These are phyloP conservation scores for Lichina pygmaea DNA, from an alignment of 495 filamentous ascomycete species.

Conservation along the genomic window DNA sequence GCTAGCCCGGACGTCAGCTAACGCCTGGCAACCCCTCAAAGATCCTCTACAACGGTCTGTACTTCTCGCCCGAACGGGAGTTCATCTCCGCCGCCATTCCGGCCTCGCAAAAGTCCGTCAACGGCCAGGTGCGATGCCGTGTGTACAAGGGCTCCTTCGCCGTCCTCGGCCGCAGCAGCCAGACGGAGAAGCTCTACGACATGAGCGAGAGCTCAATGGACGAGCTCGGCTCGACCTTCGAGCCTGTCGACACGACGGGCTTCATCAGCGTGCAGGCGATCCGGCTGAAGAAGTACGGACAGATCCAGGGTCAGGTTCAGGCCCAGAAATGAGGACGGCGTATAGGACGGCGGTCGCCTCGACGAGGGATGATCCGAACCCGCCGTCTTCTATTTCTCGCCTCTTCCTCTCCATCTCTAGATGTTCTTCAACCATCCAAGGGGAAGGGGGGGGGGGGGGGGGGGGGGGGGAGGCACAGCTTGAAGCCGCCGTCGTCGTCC, in stretches of 20 bases:
- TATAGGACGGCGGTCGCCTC: too few species aligned
- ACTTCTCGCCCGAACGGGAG: constrained; percentile 60
- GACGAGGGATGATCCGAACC: too few species aligned
- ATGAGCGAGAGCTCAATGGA: constrained; percentile 69
- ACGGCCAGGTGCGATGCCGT: constrained; percentile 41
- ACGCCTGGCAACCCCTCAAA: background rate
- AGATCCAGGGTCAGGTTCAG: background rate
- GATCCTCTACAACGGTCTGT: constrained; percentile 57
- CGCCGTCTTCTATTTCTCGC: too few species aligned
- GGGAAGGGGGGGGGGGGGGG: too few species aligned
- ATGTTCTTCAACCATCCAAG: too few species aligned
- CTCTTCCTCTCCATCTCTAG: too few species aligned
- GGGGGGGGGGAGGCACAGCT: too few species aligned
- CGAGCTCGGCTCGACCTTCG: constrained; percentile 46
- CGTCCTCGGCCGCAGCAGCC: constrained; percentile 46
- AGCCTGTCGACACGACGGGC: constrained; percentile 42
- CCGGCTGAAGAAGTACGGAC: constrained; percentile 72
- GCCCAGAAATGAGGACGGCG: too few species aligned
- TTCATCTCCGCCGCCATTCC: constrained; percentile 49
- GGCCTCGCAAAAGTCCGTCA: constrained; percentile 39
- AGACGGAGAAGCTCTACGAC: constrained; percentile 69
- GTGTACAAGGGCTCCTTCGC: constrained; percentile 54
- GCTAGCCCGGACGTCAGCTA: too few species aligned
- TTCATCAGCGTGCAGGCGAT: constrained; percentile 70
- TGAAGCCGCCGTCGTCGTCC: too few species aligned